phyloP scores from a whole-genome alignment of 179 eudicot genomes.

The Sideroxylon spinosum region DNA sequence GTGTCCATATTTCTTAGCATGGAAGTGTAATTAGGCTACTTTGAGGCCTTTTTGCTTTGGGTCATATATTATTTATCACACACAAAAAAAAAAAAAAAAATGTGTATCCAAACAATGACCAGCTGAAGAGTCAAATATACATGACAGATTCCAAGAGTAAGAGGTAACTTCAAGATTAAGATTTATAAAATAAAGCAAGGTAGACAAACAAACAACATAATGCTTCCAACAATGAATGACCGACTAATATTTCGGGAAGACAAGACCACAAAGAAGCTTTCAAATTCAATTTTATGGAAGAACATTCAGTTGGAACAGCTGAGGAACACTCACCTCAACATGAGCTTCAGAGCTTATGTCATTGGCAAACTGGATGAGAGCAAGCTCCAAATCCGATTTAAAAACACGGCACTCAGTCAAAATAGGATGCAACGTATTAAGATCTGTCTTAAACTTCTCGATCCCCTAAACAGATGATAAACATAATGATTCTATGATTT shows the following conservation, averaged over 20 bases:
- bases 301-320: neutral
- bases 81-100: too few species aligned
- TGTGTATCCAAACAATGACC: neutral
- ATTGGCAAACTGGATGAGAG: constrained; percentile 80
- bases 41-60: too few species aligned
- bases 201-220: neutral
- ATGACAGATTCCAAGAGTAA: too few species aligned
- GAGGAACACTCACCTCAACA: constrained; percentile 56
- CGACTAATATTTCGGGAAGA: neutral
- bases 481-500: neutral
- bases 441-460: constrained; percentile 65
- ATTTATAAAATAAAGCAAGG: neutral
- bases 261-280: constrained; percentile 2
- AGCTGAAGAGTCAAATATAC: neutral
- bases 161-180: neutral
- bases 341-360: constrained; percentile 99
- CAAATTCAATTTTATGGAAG: neutral
- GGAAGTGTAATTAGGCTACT: too few species aligned
- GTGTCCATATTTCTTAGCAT: too few species aligned
- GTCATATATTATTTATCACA: too few species aligned
- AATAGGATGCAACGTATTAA: constrained; percentile 78
- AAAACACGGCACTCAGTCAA: constrained; percentile 88
- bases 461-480: constrained; percentile 52
- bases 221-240: constrained; percentile 7
- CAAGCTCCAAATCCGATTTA: constrained; percentile 80